Evolutionary conservation across 1,284 basidiomycete genomes (phyloP).

Genomic region (Xerocomus amazonicus): DNA sequence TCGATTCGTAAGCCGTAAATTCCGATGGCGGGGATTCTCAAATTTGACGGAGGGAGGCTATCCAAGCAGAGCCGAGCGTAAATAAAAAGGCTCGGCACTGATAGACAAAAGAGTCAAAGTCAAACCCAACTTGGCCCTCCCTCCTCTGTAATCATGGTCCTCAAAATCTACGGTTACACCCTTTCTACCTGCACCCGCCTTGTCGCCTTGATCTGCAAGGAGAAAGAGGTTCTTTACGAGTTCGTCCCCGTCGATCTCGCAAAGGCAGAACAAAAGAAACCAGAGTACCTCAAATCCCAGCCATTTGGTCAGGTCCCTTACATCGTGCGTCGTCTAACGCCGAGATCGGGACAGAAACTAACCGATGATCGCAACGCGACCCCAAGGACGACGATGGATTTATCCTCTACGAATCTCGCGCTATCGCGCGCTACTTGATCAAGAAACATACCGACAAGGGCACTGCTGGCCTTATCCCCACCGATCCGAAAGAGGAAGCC

Average conservation of each 20-base stretch:
- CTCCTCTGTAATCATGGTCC: conserved; percentile 37
- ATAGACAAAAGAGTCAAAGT: background rate
- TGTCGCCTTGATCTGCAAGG: conserved; percentile 43
- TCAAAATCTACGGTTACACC: conserved; percentile 45
- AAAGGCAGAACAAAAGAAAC: conserved; percentile 45
- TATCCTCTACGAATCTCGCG: conserved; percentile 48
- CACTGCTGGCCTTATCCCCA: conserved; percentile 33
- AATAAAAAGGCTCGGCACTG: background rate
- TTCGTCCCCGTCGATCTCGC: conserved; percentile 40
- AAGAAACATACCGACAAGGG: conserved; percentile 42
- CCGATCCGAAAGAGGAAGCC: conserved; percentile 29
- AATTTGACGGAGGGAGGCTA: background rate
- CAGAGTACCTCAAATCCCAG: conserved; percentile 45
- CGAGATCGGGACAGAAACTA: background rate
- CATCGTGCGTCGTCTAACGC: conserved; percentile 28
- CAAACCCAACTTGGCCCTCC: background rate
- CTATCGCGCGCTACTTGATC: conserved; percentile 49
- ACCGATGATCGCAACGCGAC: background rate
- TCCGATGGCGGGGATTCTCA: background rate
- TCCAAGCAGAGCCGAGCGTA: background rate
- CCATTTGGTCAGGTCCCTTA: conserved; percentile 65
- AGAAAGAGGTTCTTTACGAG: conserved; percentile 50
- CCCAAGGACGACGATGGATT: conserved; percentile 35
- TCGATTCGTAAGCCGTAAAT: background rate
- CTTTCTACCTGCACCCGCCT: conserved; percentile 44